Base-by-base conservation (phyloP, 169 alveolate genomes). In the Plasmodium gaboni region DNA sequence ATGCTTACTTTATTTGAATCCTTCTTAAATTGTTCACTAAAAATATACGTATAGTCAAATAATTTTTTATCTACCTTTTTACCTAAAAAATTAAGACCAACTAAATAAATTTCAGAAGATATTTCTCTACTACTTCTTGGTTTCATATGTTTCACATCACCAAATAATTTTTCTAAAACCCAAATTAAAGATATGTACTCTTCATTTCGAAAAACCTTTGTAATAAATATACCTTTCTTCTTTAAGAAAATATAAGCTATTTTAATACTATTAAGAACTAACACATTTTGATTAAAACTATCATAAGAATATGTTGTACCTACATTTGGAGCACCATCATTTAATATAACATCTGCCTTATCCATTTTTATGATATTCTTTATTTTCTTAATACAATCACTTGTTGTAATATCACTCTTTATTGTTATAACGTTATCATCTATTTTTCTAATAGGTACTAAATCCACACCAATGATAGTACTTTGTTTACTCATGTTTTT, bases 261-360 rank as follows among this genome's bases (percentile, higher is more conserved):
- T 88, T 97, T 96, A 48, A 97, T 92, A 12, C 99, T 98, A 73
- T 92, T 94, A 50, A 99, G 95, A 38, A 97, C 99, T 80, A 99
- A 93, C 68, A 97, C 99, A 86, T 97, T 98, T 95, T 99, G 99
- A 78, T 95, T 95, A 92, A 96, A 99, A 10, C 99, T 99, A 95
- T 99, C 99, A 88, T 96, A 96, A 19, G 97, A 95, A 99, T 99
- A 99, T 83, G 97, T 97, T 3, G 99, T 97, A 60, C 99, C 99
- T 86, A 99, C 99, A 93, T 99, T 99, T 12, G 99, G 99, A 15
- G 99, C 99, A 12, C 99, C 99, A 94, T 99, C 99, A 91, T 99
- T 99, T 8, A 99, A 95, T 8, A 99, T 99, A 12, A 98, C 99
- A 94, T 98, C 99, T 22, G 98, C 99, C 89, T 98, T 97, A 60